These are phyloP conservation scores for Terfezia boudieri DNA, from an alignment of 495 filamentous ascomycete species.

Conservation along the genomic window DNA sequence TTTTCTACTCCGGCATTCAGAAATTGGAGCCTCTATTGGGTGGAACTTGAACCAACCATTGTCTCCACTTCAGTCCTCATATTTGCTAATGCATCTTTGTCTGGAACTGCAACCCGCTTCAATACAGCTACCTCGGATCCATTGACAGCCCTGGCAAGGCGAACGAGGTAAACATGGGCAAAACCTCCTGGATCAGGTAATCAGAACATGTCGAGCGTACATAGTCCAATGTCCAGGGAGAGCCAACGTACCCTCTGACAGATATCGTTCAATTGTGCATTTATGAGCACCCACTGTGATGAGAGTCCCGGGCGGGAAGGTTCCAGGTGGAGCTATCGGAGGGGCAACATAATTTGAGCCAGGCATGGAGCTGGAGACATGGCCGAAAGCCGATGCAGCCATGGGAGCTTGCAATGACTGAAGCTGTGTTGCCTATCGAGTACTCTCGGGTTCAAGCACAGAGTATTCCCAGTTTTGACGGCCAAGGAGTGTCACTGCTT, in stretches of 20 bases:
- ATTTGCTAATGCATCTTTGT: slow-evolving; percentile 75
- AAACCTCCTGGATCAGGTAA: slow-evolving; percentile 39
- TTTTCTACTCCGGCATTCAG: slow-evolving; percentile 33
- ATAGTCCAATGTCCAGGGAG: slow-evolving; percentile 1
- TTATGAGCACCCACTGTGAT: slow-evolving; percentile 84
- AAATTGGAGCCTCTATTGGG: background rate
- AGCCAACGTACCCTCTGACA: slow-evolving; percentile 46
- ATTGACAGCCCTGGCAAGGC: slow-evolving; percentile 52
- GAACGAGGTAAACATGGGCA: slow-evolving; percentile 93
- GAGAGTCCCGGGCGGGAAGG: slow-evolving; percentile 81
- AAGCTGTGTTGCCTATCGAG: background rate
- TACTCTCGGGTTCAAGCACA: background rate
- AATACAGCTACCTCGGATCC: slow-evolving; percentile 70
- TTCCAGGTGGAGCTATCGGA: slow-evolving; percentile 34
- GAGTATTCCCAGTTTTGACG: background rate
- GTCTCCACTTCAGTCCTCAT: slow-evolving; percentile 99
- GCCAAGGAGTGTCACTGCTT: no score
- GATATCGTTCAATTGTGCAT: slow-evolving; percentile 91
- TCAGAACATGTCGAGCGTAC: background rate
- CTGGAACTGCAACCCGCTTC: slow-evolving; percentile 92
- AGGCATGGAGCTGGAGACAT: slow-evolving; percentile 13
- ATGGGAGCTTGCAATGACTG: slow-evolving; percentile 4
- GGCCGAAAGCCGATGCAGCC: slow-evolving; percentile 18
- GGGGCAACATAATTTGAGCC: slow-evolving; percentile 14
- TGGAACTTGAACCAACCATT: slow-evolving; percentile 31